Evolutionary conservation across 257 asterid species (phyloP), one percentile per base, ranked within the genome.

Genomic region (Eustoma russellianum): DNA sequence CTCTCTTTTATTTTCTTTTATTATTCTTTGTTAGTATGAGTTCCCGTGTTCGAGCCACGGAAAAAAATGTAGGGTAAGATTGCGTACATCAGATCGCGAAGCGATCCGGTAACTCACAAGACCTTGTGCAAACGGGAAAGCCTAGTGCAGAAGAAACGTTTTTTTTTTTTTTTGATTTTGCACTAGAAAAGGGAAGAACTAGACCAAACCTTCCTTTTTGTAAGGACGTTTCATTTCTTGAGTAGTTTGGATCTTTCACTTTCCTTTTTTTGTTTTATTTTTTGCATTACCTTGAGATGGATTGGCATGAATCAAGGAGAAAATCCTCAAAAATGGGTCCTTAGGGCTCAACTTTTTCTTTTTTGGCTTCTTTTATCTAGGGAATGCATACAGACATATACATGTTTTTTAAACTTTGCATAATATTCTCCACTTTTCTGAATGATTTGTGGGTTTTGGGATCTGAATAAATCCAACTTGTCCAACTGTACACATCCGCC

Each of bases 391-490:
- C 41, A 48, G 7, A 35, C 30, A 16, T 18, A 17, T 14, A 9
- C 13, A 41, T 45, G 33, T 50, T 13, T 8, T 34, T 49, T 30
- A 18, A 33, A 33, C n/a, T 44, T 2, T 19, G 17, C 48, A 46
- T 48, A 12, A 35, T 17, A 2, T 49, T 6, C 19, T 48, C 51
- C 17, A 40, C 34, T 45, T 62, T 15, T 50, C 17, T 71, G 75
- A 63, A 60, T 64, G 74, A 66, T 48, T 71, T 69, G 47, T 28
- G 66, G 59, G 62, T 71, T 70, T 78, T 67, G 94, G 94, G 94
- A 80, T 83, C 84, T 76, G 81, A 62, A 70, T 73, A 69, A 74
- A 61, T 76, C 74, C 41, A 69, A 76, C 82, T 80, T 78, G 82
- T 74, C 80, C 79, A 77, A 66, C 70, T 74, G 65, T 67, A 51